Percentiles rank a stretch among this genome's conserved stretches.
These are phyloP conservation scores for Annulohypoxylon nitens DNA, from an alignment of 495 filamentous ascomycete genomes.

Conservation along the genomic window DNA sequence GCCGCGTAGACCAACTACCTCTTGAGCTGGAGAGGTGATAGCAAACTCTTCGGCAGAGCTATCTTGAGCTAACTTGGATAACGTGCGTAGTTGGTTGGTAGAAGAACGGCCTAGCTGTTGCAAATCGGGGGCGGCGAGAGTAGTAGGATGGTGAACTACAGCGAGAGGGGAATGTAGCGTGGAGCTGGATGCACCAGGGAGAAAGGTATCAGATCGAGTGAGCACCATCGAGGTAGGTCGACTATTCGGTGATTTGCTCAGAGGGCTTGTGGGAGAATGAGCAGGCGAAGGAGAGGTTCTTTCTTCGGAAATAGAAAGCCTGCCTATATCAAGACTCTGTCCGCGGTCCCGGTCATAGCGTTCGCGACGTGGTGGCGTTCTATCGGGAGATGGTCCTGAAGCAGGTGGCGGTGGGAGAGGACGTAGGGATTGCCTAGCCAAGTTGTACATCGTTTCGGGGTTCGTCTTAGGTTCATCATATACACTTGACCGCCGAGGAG, in stretches of 20 bases:
- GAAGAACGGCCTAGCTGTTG: slow-evolving; percentile 83
- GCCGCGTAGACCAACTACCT: slow-evolving; percentile 89
- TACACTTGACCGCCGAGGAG: slow-evolving; percentile 48
- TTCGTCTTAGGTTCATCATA: slow-evolving; percentile 59
- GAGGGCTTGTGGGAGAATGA: slow-evolving; percentile 55
- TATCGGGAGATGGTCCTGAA: slow-evolving; percentile 58
- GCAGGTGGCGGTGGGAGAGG: slow-evolving; percentile 78
- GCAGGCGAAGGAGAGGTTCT: slow-evolving; percentile 50
- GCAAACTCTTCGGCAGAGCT: slow-evolving; percentile 82
- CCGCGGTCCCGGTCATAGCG: slow-evolving; percentile 63
- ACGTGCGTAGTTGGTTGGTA: slow-evolving; percentile 86
- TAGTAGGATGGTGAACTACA: slow-evolving; percentile 51
- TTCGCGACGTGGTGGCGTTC: slow-evolving; percentile 44
- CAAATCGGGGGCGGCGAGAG: slow-evolving; percentile 76
- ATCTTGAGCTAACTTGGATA: slow-evolving; percentile 86
- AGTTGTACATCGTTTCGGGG: slow-evolving; percentile 72
- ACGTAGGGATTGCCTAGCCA: slow-evolving; percentile 79
- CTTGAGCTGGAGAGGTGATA: slow-evolving; percentile 77
- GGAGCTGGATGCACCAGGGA: slow-evolving; percentile 49
- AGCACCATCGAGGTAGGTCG: slow-evolving; percentile 68
- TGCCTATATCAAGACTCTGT: slow-evolving; percentile 66
- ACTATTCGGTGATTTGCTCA: slow-evolving; percentile 56
- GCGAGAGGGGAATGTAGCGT: slow-evolving; percentile 51
- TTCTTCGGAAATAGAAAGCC: slow-evolving; percentile 56
- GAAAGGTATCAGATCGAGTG: slow-evolving; percentile 64